Evolutionary conservation across 495 filamentous ascomycete genomes (phyloP).

Genomic region (Aspergillus coremiiformis): DNA sequence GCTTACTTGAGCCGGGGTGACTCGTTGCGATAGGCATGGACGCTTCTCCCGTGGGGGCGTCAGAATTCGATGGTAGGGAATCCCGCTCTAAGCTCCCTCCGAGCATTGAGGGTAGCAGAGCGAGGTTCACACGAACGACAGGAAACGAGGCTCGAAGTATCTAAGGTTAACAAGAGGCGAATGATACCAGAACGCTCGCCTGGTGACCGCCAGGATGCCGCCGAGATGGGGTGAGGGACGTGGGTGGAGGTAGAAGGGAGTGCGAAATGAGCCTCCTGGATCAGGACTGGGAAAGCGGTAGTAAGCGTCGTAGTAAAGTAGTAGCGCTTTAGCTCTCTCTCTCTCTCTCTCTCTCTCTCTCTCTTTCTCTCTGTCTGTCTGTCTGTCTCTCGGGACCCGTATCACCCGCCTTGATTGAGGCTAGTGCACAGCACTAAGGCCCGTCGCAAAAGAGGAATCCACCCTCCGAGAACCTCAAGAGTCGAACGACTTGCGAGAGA

Average conservation of each 20-base stretch:
- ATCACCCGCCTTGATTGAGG: constrained; percentile 22
- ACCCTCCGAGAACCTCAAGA: constrained; percentile 5
- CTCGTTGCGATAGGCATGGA: constrained; percentile 31
- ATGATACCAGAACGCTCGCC: constrained; percentile 2
- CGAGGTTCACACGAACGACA: constrained; percentile 9
- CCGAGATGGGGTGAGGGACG: constrained; percentile 9
- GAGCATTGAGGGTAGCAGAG: constrained; percentile 29
- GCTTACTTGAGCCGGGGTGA: constrained; percentile 17
- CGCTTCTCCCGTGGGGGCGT: constrained; percentile 25
- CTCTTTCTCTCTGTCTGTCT: too few species aligned
- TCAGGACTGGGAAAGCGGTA: constrained; percentile 14
- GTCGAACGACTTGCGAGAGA: constrained; percentile 1
- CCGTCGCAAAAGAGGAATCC: constrained; percentile 10
- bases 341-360: constrained; percentile 14
- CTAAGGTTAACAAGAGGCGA: neutral
- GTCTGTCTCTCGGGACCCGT: constrained; percentile 15
- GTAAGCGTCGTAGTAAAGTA: constrained; percentile 7
- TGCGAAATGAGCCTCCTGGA: constrained; percentile 36
- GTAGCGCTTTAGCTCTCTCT: constrained; percentile 4
- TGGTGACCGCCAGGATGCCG: constrained; percentile 20
- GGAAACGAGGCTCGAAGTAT: constrained; percentile 4
- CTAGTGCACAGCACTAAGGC: constrained; percentile 22
- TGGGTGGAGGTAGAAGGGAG: constrained; percentile 9
- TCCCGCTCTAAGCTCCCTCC: constrained; percentile 33
- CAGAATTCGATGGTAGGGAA: constrained; percentile 26